phyloP scores from a whole-genome alignment of 2,329 filamentous ascomycete genomes.

The Sporothrix humicola region DNA sequence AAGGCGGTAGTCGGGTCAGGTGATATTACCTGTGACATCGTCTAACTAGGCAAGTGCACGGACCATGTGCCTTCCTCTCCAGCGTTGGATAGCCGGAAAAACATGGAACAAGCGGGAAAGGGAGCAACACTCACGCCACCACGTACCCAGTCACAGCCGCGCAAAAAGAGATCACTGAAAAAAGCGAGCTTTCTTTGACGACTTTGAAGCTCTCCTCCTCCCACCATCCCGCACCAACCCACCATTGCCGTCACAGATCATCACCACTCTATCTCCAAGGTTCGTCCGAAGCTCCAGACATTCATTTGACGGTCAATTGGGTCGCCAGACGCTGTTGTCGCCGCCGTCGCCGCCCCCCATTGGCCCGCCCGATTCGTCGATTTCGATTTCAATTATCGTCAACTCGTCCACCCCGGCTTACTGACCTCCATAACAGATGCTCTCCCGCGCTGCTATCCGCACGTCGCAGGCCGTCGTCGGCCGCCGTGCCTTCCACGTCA shows the following conservation, averaged over 20 bases:
- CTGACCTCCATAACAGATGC: constrained; percentile 68
- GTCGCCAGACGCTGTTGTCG: not conserved
- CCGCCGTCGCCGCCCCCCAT: not conserved
- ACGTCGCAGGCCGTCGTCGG: constrained; percentile 60
- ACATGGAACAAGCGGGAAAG: constrained; percentile 33
- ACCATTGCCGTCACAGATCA: constrained; percentile 27
- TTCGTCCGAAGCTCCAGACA: not conserved
- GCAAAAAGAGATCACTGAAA: constrained; percentile 35
- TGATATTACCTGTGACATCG: not conserved
- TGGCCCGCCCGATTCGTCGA: not conserved
- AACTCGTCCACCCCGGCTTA: not conserved
- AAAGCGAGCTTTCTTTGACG: constrained; percentile 30
- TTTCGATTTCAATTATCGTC: not conserved
- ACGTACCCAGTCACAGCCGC: constrained; percentile 33
- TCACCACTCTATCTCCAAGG: constrained; percentile 33
- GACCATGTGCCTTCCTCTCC: constrained; percentile 13
- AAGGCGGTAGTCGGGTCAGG: constrained; percentile 26
- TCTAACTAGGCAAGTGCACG: constrained; percentile 22
- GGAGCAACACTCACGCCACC: constrained; percentile 36
- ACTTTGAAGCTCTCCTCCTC: constrained; percentile 24
- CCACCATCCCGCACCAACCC: not conserved
- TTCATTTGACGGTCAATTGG: constrained; percentile 10
- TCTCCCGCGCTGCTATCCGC: constrained; percentile 68
- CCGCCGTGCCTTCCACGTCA: constrained; percentile 94
- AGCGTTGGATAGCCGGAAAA: constrained; percentile 34